phyloP scores from a whole-genome alignment of 2,329 filamentous ascomycete species.

The Spiromastix sp. region DNA sequence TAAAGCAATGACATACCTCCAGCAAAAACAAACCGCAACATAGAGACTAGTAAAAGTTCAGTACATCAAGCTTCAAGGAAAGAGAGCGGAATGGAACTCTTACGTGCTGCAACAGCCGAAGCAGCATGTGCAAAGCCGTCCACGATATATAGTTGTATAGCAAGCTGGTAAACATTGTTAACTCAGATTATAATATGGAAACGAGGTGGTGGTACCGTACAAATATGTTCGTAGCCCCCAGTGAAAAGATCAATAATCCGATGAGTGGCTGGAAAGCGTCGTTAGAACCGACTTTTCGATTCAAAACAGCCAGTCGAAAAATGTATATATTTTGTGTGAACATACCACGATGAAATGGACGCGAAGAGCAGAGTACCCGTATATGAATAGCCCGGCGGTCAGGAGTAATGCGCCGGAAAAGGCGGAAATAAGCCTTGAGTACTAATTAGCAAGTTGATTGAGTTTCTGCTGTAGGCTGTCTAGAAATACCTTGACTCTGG shows the following conservation, averaged over 20 bases:
- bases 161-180: not conserved
- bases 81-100: not conserved
- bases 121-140: conserved; percentile 3
- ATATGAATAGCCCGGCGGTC: conserved; percentile 4
- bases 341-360: conserved; percentile 5
- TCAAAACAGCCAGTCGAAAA: not conserved
- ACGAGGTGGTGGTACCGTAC: not conserved
- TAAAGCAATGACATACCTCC: not conserved
- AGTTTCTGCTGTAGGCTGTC: not conserved
- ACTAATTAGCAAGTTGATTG: not conserved
- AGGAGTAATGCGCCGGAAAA: conserved; percentile 2
- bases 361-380: conserved; percentile 2
- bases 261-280: not conserved
- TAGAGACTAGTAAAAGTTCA: conserved; percentile 2
- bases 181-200: not conserved
- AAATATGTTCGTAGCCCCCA: conserved; percentile 4
- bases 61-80: not conserved
- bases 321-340: not conserved
- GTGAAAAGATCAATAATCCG: conserved; percentile 1
- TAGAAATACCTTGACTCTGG: conserved; percentile 2
- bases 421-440: not conserved
- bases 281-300: not conserved
- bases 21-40: conserved; percentile 4
- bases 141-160: conserved; percentile 4
- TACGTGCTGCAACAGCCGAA: conserved; percentile 4